Conservation (phyloP, 352 stramenopile species). For the Halophytophthora batemanensis region DNA sequence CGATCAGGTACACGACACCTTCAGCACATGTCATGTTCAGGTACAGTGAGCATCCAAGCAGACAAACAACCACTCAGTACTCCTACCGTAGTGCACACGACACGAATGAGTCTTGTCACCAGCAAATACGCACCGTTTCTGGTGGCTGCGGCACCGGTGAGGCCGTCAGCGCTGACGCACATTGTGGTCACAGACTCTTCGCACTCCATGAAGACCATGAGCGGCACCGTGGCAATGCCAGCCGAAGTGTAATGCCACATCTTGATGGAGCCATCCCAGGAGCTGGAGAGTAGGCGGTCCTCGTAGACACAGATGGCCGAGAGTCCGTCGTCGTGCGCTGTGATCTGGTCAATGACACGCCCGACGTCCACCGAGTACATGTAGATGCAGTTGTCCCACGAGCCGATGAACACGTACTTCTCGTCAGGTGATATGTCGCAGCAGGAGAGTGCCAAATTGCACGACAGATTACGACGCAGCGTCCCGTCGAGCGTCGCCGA, state of each 20-base stretch:
- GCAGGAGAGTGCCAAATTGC: conserved; percentile 72
- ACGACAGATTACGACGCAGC: conserved; percentile 65
- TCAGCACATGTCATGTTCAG: background rate
- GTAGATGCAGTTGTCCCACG: conserved; percentile 82
- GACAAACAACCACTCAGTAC: background rate
- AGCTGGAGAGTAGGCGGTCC: conserved; percentile 68
- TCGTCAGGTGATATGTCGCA: conserved; percentile 79
- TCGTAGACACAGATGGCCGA: conserved; percentile 76
- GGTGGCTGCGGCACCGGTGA: conserved; percentile 54
- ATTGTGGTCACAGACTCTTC: conserved; percentile 68
- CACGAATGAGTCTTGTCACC: no score
- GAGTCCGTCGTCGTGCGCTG: conserved; percentile 74
- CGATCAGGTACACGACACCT: conserved; percentile 69
- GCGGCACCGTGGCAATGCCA: conserved; percentile 55
- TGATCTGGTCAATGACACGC: conserved; percentile 76
- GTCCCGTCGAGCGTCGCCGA: conserved; percentile 65
- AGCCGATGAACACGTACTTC: conserved; percentile 82
- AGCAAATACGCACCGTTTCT: conserved; percentile 40
- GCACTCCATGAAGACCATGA: conserved; percentile 74
- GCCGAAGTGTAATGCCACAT: conserved; percentile 75
- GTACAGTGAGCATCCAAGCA: background rate
- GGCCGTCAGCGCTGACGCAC: conserved; percentile 66
- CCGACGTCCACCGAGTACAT: conserved; percentile 87
- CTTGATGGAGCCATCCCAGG: conserved; percentile 78
- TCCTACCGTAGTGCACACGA: no score